Evolutionary conservation across 371 early-diverging fungal species (phyloP), one percentile per base, ranked within the genome.

Genomic region (Basidiobolus meristosporus): DNA sequence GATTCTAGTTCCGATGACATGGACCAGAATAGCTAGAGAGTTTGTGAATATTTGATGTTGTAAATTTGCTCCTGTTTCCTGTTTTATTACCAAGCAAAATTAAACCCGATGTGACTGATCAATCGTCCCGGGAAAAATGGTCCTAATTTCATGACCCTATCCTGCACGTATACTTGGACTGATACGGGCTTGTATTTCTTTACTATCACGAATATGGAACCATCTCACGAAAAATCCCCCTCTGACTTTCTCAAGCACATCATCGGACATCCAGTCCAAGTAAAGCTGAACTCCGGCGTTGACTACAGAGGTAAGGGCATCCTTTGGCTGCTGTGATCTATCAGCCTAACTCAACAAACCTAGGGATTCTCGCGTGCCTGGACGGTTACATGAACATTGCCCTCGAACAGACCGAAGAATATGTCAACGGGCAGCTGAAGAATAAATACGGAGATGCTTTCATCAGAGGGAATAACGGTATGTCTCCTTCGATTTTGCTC

Each of bases 321-420:
- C 22, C 2, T 17, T 31, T 30, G 2, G 11, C 17, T 29, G 30
- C 9, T 7, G 6, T 7, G 19, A 37, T 12, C 35, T 11, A 26
- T 9, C 38, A 39, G 28, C 12, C 19, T 19, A 32, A 22, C 21
- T 31, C 9, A 2, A 2, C 20, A 38, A 23, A 46, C 15, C 7
- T 58, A 83, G 91, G 89, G 10, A 71, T 77, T 10, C 62, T 96
- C 39, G 82, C 91, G n/a, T 96, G 93, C 56, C 54, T 96, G 46
- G 97, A 96, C 59, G 93, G 93, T n/a, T 93, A 90, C 52, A 96
- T 96, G 96, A 95, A 96, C 59, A 90, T 96, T 57, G 95, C 92
- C 3, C 51, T 96, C 53, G 92, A 91, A 59, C 80, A 90, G 49
- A 91, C 92, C 1, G 82, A 91, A 53, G 97, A 96, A 56, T 92